Conservation (phyloP, 768 basidiomycete genomes). For the Tremella yokohamensis region DNA sequence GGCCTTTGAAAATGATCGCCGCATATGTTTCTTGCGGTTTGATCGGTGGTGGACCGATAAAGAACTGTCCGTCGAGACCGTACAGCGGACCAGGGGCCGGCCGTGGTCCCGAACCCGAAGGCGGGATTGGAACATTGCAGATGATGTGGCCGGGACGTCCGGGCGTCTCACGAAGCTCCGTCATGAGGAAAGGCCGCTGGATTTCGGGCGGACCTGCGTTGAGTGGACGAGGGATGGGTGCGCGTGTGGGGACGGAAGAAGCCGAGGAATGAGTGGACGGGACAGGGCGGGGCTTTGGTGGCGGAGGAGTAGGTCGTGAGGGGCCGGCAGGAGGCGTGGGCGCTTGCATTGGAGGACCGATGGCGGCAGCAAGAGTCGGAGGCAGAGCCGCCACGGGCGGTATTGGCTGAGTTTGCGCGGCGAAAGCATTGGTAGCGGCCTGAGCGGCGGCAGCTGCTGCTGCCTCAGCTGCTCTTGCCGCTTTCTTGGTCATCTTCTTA, state of each 20-base stretch:
- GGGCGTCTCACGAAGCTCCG: constrained; percentile 56
- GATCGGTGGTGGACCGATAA: constrained; percentile 58
- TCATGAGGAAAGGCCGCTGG: constrained; percentile 55
- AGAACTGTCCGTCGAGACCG: constrained; percentile 47
- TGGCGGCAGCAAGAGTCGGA: constrained; percentile 13
- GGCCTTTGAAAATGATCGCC: constrained; percentile 82
- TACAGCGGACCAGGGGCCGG: constrained; percentile 45
- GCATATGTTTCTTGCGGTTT: constrained; percentile 90
- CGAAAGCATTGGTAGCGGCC: constrained; percentile 12
- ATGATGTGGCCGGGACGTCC: constrained; percentile 47
- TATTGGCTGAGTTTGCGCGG: constrained; percentile 1
- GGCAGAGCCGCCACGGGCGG: constrained; percentile 15
- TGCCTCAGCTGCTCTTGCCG: constrained; percentile 8
- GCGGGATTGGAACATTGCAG: constrained; percentile 46
- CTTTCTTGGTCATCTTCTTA: constrained; percentile 20
- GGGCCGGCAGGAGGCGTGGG: neutral
- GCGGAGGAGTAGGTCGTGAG: neutral
- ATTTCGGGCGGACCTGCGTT: constrained; percentile 36
- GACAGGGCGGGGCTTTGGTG: constrained; percentile 9
- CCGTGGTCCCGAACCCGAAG: constrained; percentile 44
- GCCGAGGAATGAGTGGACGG: constrained; percentile 10
- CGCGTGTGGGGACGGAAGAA: constrained; percentile 6
- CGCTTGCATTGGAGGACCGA: neutral
- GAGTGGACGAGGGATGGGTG: constrained; percentile 8
- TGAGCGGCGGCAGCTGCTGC: constrained; percentile 4